phyloP scores from a whole-genome alignment of 805 yeast species.

The Lachancea sp. region DNA sequence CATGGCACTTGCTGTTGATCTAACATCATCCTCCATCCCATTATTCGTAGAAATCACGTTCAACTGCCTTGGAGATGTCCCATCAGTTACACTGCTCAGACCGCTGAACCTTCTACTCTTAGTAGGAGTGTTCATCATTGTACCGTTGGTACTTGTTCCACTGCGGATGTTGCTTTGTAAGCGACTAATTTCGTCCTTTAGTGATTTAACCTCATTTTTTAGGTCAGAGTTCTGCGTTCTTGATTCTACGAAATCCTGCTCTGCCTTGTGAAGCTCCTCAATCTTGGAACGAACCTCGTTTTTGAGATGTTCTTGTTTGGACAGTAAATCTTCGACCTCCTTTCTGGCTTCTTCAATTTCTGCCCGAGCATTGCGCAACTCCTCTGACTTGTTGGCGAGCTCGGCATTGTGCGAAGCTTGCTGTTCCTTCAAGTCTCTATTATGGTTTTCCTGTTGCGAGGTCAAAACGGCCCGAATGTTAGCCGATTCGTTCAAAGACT shows the following conservation, averaged over 20 bases:
- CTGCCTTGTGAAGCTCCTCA: constrained; percentile 55
- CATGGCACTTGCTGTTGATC: constrained; percentile 39
- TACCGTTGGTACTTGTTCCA: constrained; percentile 25
- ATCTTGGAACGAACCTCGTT: constrained; percentile 56
- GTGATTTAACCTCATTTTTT: constrained; percentile 47
- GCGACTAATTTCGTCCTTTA: constrained; percentile 44
- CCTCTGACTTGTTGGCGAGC: constrained; percentile 46
- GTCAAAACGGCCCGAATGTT: constrained; percentile 48
- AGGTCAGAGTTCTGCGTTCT: constrained; percentile 61
- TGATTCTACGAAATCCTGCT: constrained; percentile 49
- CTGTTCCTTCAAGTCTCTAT: constrained; percentile 40
- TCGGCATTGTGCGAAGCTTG: constrained; percentile 44
- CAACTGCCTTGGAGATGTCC: constrained; percentile 19
- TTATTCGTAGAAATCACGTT: constrained; percentile 21
- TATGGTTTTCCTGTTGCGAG: constrained; percentile 48
- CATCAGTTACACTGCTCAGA: constrained; percentile 12
- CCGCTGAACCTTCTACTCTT: constrained; percentile 31
- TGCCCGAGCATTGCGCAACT: constrained; percentile 46
- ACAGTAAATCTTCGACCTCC: constrained; percentile 53
- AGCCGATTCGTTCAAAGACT: constrained; percentile 47
- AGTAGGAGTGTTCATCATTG: constrained; percentile 32
- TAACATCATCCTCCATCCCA: constrained; percentile 36
- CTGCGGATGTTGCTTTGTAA: constrained; percentile 33
- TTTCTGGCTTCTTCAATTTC: constrained; percentile 53
- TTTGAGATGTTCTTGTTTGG: constrained; percentile 56